Base-by-base conservation (phyloP, 2,329 filamentous ascomycete genomes). In the Epichloe elymi region DNA sequence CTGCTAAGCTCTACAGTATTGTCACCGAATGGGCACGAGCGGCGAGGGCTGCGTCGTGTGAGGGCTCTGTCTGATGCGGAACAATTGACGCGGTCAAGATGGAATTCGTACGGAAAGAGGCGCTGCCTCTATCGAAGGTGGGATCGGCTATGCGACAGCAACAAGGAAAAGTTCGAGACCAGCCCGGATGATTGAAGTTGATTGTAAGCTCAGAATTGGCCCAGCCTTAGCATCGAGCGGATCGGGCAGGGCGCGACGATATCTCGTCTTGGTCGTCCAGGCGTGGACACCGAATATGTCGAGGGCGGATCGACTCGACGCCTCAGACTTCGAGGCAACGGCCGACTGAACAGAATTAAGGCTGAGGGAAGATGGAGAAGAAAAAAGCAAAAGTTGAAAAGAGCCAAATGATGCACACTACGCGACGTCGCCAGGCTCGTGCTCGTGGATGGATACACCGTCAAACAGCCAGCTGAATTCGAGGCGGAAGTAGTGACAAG, bases 171-270 rank as follows among this genome's bases (percentile, higher is more conserved):
- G 60, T 62, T 68, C 71, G 72, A 75, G 73, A 70, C 72, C 73
- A 74, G 72, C 72, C 72, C 67, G 62, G 59, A 65, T 66, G 59
- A 55, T 61, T 58, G 58, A 53, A 59, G 59, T 56, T 63, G 57
- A 48, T 48, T 35, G 49, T 54, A 59, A 56, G 55, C 57, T 56
- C 55, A 60, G 59, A 61, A 60, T 62, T 65, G 66, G 62, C 61
- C 63, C 67, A 67, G 63, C 64, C 65, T 68, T 60, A 70, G 70
- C 71, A 61, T 73, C 70, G 68, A 73, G 70, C 69, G 66, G 70
- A 68, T 64, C 64, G 59, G 57, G 57, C 60, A 61, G 58, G 17
- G 41, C 26, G 43, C 51, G 57, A 60, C 56, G 60, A 57, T 56
- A 56, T 55, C 11, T 41, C 43, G 39, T 51, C 23, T 5, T 58